Percentiles rank a stretch among this genome's conserved stretches.
Conservation (phyloP, 2,329 filamentous ascomycete genomes). For the Fusarium sp. region DNA sequence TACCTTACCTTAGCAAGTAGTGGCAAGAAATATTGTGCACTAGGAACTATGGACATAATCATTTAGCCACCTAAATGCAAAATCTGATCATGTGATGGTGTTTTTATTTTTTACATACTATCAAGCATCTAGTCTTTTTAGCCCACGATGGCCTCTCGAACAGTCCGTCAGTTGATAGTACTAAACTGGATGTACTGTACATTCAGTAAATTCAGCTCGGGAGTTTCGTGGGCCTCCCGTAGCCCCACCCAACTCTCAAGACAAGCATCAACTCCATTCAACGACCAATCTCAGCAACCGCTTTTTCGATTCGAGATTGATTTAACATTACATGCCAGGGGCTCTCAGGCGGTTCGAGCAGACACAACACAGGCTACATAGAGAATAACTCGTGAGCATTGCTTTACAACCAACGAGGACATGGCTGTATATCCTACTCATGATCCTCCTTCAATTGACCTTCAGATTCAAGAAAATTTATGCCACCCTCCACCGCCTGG, state of each 20-base stretch:
- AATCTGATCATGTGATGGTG: not conserved
- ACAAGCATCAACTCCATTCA: constrained; percentile 36
- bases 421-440: constrained; percentile 21
- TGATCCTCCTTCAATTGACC: constrained; percentile 12
- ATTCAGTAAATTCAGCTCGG: constrained; percentile 25
- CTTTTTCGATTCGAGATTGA: constrained; percentile 16
- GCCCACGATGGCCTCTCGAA: not conserved
- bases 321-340: constrained; percentile 5
- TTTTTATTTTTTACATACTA: constrained; percentile 7
- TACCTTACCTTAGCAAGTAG: not conserved
- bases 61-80: not conserved
- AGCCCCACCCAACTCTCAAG: constrained; percentile 20
- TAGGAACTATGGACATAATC: constrained; percentile 17
- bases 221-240: constrained; percentile 36
- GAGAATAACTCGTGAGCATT: not conserved
- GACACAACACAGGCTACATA: not conserved
- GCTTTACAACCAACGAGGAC: not conserved
- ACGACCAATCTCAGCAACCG: constrained; percentile 39
- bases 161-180: not conserved
- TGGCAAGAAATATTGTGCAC: constrained; percentile 12
- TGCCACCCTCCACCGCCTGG: constrained; percentile 46
- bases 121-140: not conserved
- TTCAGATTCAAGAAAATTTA: constrained; percentile 31
- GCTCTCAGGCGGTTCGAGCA: not conserved
- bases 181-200: constrained; percentile 18